Base-by-base conservation (phyloP, 352 stramenopile genomes). In the Pythium dissimile region DNA sequence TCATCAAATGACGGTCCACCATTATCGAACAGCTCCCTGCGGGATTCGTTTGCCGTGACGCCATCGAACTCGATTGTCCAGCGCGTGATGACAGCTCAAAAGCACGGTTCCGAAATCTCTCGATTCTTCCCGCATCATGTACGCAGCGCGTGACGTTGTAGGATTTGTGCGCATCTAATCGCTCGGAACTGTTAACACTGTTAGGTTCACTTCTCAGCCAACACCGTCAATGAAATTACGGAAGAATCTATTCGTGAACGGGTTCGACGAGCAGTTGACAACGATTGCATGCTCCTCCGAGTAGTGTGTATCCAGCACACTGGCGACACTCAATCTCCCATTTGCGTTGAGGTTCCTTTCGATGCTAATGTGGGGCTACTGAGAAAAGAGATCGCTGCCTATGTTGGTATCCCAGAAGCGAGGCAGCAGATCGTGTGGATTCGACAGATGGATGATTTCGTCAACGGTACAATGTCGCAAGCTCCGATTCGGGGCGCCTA, bases 381-480 rank as follows among this genome's bases (percentile, higher is more conserved):
- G 27, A 74, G 80, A 6, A 85, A 88, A 41, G 80, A 91, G 51
- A 95, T 95, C n/a, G 68, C 84, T 35, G 69, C 62, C 15, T 84
- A 84, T 48, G 88, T 94, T 59, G 86, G 86, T 26, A 92, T 95
- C 27, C 86, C 86, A 13, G 79, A 89, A 50, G 52, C 61, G 49
- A 78, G 77, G n/a, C 86, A 95, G 53, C 84, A 79, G n/a, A 92
- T 95, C 51, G 84, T 95, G 27, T 95, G 86, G 86, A 92, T 95
- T 67, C 82, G 83, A 13, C 83, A 92, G 54, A 93, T 75, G 38
- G 82, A 95, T 34, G 73, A 93, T 51, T 83, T 92, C 44, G 81
- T 86, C 18, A 90, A 86, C 60, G 86, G 86, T 95, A 59, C 9
- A 63, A 44, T n/a, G n/a, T n/a, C n/a, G n/a, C n/a, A n/a, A n/a